phyloP scores from a whole-genome alignment of 2,329 filamentous ascomycete species.

The Phoma sp. region DNA sequence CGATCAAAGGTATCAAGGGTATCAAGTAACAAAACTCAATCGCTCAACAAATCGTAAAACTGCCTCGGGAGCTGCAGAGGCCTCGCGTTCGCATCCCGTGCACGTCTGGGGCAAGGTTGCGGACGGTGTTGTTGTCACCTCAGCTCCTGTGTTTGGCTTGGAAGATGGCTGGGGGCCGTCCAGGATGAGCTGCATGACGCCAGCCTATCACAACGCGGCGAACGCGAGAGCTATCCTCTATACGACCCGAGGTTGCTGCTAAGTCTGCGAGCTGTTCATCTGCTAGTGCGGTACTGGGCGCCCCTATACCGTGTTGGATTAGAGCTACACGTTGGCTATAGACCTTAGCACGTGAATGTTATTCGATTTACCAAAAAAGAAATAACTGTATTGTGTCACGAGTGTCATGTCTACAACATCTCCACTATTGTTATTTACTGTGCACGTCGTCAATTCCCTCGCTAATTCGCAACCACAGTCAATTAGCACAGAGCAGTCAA shows the following conservation, averaged over 20 bases:
- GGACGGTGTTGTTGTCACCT: slow-evolving; percentile 26
- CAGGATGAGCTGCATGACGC: slow-evolving; percentile 14
- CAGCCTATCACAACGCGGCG: slow-evolving; percentile 18
- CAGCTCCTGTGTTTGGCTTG: slow-evolving; percentile 16
- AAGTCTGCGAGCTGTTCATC: not conserved
- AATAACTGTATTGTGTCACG: too few species aligned
- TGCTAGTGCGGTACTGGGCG: slow-evolving; percentile 1
- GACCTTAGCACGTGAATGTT: too few species aligned
- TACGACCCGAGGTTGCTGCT: slow-evolving; percentile 27
- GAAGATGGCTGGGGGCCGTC: slow-evolving; percentile 17
- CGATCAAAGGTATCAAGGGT: not conserved
- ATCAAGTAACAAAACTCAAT: slow-evolving; percentile 5
- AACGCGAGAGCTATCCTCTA: slow-evolving; percentile 21
- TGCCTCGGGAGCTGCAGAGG: slow-evolving; percentile 36
- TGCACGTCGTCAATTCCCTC: too few species aligned
- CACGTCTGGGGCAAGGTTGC: slow-evolving; percentile 35
- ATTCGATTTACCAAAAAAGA: too few species aligned
- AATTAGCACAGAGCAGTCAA: too few species aligned
- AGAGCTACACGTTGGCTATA: too few species aligned
- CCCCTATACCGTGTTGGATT: too few species aligned
- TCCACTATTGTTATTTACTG: too few species aligned
- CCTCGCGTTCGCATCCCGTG: slow-evolving; percentile 44
- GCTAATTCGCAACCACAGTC: too few species aligned
- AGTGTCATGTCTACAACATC: too few species aligned
- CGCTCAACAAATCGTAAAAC: slow-evolving; percentile 29